phyloP scores from a whole-genome alignment of 495 filamentous ascomycete species.

The Acidomyces sp. region DNA sequence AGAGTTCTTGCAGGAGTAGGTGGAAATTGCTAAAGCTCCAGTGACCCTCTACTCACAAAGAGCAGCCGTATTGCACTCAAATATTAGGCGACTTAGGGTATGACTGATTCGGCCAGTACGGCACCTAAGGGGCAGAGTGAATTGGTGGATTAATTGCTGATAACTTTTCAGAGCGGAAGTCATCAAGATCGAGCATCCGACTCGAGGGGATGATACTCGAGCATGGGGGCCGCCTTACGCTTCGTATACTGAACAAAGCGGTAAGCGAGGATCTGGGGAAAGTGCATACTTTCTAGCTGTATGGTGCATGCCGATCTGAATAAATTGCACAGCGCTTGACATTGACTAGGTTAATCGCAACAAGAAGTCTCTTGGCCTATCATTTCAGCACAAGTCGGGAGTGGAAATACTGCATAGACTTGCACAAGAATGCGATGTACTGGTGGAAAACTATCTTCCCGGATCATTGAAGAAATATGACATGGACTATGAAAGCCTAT shows the following conservation, averaged over 20 bases:
- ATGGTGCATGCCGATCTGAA: conserved; percentile 16
- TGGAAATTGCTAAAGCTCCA: conserved; percentile 14
- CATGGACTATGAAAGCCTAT: conserved; percentile 71
- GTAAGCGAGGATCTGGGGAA: conserved; percentile 65
- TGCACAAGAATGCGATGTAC: conserved; percentile 71
- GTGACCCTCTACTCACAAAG: conserved; percentile 18
- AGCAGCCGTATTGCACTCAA: conserved; percentile 90
- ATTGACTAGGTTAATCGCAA: conserved; percentile 71
- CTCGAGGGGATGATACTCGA: conserved; percentile 81
- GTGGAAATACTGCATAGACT: conserved; percentile 77
- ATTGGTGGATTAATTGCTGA: conserved; percentile 1
- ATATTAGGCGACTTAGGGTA: conserved; percentile 96
- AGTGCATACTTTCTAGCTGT: conserved; percentile 90
- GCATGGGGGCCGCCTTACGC: conserved; percentile 97
- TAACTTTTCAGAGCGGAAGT: conserved; percentile 60
- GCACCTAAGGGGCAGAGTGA: conserved; percentile 20
- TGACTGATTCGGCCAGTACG: conserved; percentile 23
- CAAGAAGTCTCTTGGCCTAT: conserved; percentile 86
- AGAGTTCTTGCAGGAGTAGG: conserved; percentile 87
- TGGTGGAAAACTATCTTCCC: conserved; percentile 95
- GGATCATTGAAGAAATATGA: conserved; percentile 80
- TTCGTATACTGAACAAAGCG: conserved; percentile 39
- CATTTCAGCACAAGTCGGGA: conserved; percentile 72
- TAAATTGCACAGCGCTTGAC: conserved; percentile 2
- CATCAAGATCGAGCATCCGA: conserved; percentile 93